Conservation (phyloP, 805 yeast genomes). For the Kluyveromyces starmeri region DNA sequence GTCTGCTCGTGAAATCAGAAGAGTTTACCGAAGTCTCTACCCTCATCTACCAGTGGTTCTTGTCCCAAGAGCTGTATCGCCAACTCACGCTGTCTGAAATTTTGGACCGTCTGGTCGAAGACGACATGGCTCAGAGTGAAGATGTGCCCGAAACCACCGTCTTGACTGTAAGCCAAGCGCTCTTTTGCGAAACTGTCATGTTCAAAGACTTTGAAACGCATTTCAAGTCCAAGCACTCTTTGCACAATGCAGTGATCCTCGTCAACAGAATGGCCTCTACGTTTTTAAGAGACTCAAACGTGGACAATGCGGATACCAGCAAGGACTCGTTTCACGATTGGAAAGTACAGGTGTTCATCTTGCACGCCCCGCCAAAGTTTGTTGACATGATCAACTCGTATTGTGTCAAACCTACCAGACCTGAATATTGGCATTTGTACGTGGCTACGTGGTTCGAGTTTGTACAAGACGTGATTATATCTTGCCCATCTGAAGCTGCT, state of each 20-base stretch:
- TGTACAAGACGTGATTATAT: slow-evolving; percentile 6
- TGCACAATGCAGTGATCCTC: slow-evolving; percentile 6
- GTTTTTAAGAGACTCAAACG: slow-evolving; percentile 1
- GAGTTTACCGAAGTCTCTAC: slow-evolving; percentile 8
- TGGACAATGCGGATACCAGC: neutral
- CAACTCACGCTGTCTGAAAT: slow-evolving; percentile 1
- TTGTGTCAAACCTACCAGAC: slow-evolving; percentile 7
- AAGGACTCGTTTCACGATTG: slow-evolving; percentile 2
- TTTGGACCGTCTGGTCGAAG: neutral
- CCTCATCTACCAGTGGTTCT: slow-evolving; percentile 8
- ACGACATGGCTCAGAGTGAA: no score
- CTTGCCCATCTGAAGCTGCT: neutral
- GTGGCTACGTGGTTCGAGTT: slow-evolving; percentile 23
- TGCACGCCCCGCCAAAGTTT: slow-evolving; percentile 8
- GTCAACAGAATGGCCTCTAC: slow-evolving; percentile 5
- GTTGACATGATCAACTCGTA: slow-evolving; percentile 5
- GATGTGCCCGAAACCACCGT: neutral
- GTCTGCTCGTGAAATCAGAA: slow-evolving; percentile 8
- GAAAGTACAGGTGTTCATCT: slow-evolving; percentile 4
- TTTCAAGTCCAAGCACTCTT: slow-evolving; percentile 1
- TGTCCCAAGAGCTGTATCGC: neutral
- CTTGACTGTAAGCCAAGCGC: neutral
- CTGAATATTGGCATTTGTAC: slow-evolving; percentile 19
- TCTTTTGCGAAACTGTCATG: slow-evolving; percentile 5
- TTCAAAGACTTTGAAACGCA: slow-evolving; percentile 3